Conservation (phyloP, 352 stramenopile genomes). For the Pythium graminicola region DNA sequence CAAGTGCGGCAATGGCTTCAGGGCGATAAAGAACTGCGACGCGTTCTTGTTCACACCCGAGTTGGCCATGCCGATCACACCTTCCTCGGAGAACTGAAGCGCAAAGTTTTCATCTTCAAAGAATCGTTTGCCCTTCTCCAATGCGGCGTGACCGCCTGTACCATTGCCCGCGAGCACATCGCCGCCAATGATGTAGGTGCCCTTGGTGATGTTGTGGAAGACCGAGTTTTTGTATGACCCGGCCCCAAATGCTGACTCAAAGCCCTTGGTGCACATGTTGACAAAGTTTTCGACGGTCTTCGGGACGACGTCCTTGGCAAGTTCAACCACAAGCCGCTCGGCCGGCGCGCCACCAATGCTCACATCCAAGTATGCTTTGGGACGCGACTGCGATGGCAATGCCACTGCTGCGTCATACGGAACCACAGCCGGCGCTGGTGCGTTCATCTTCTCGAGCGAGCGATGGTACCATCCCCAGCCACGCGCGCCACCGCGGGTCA, state of each 20-base stretch:
- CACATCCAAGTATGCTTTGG: slow-evolving; percentile 73
- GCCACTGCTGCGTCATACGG: slow-evolving; percentile 67
- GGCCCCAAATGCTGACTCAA: slow-evolving; percentile 50
- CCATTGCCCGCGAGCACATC: slow-evolving; percentile 71
- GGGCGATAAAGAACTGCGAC: slow-evolving; percentile 99
- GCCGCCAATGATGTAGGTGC: slow-evolving; percentile 62
- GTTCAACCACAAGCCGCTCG: slow-evolving; percentile 74
- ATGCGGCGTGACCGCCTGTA: slow-evolving; percentile 67
- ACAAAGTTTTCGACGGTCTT: slow-evolving; percentile 72
- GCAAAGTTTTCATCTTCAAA: slow-evolving; percentile 87
- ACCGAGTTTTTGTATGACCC: slow-evolving; percentile 80
- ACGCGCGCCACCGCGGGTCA: slow-evolving; percentile 57
- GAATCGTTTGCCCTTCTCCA: slow-evolving; percentile 58
- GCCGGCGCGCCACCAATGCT: slow-evolving; percentile 72
- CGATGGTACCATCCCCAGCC: slow-evolving; percentile 82
- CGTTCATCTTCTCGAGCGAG: slow-evolving; percentile 80
- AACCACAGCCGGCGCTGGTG: slow-evolving; percentile 38
- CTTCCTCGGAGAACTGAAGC: slow-evolving; percentile 78
- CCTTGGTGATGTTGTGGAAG: slow-evolving; percentile 84
- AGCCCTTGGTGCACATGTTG: slow-evolving; percentile 64
- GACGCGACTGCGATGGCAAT: slow-evolving; percentile 42
- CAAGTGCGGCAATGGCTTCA: slow-evolving; percentile 72
- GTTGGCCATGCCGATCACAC: slow-evolving; percentile 96
- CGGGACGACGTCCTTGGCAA: slow-evolving; percentile 78
- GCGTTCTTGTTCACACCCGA: slow-evolving; percentile 96